phyloP scores from a whole-genome alignment of 352 stramenopile genomes.

The Thalassiosira exigua region DNA sequence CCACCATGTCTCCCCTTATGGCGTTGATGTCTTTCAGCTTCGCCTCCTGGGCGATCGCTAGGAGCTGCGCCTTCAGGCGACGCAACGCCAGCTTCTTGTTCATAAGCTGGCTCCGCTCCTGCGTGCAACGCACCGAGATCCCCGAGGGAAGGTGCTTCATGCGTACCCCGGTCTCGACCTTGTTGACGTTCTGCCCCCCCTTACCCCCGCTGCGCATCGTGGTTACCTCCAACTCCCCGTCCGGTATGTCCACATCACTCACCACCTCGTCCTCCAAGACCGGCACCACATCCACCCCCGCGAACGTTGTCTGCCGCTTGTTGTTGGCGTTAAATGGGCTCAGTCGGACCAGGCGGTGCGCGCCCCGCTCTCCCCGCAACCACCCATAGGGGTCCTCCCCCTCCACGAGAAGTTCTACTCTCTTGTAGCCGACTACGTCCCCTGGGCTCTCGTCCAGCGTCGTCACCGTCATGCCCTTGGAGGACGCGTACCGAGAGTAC shows the following conservation, averaged over 20 bases:
- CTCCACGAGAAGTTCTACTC: constrained; percentile 81
- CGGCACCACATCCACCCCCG: constrained; percentile 86
- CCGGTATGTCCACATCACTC: constrained; percentile 66
- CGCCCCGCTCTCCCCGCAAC: constrained; percentile 93
- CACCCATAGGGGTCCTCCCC: constrained; percentile 91
- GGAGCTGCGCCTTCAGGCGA: constrained; percentile 84
- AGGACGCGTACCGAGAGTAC: constrained; percentile 89
- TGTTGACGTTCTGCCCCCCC: constrained; percentile 97
- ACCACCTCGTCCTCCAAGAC: constrained; percentile 79
- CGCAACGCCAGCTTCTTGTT: constrained; percentile 94
- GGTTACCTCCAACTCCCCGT: constrained; percentile 91
- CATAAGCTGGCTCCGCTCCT: constrained; percentile 92
- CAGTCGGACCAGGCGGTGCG: constrained; percentile 93
- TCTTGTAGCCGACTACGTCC: constrained; percentile 90
- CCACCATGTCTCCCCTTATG: constrained; percentile 86
- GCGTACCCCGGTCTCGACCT: constrained; percentile 94
- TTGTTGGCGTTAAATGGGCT: constrained; percentile 95
- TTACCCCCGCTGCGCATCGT: constrained; percentile 92
- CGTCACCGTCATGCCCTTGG: constrained; percentile 64
- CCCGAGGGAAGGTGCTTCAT: constrained; percentile 95
- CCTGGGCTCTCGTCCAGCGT: constrained; percentile 72
- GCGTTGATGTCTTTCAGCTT: constrained; percentile 77
- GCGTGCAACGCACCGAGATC: constrained; percentile 92
- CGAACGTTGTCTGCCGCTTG: constrained; percentile 96
- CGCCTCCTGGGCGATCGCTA: constrained; percentile 86